Base-by-base conservation (phyloP, 2,329 filamentous ascomycete genomes). In the Hyphodiscus sp. region DNA sequence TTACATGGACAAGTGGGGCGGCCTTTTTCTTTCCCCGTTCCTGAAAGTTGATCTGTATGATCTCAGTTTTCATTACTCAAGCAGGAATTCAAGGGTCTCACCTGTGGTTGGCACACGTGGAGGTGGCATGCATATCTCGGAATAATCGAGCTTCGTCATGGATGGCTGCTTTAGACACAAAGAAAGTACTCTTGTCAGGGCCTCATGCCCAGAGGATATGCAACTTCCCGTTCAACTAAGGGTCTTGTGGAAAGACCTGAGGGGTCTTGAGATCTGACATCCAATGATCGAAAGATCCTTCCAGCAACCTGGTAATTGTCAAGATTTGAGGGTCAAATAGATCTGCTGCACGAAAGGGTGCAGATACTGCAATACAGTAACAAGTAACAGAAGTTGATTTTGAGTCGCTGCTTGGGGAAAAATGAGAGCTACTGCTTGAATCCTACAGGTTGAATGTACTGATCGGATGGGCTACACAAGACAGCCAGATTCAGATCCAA, bases 91-190 rank as follows among this genome's bases (percentile, higher is more conserved):
- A 26, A 26, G 23, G 23, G 41, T 47, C 42, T 19, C 41, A 48
- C 45, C 20, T 50, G 47, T 54, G 53, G 47, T 43, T 41, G 50
- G 47, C 56, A 8, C 23, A 60, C 59, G 58, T 63, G 57, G 56
- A 19, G 29, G 48, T 45, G 18, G 48, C 50, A 52, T 57, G 50
- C 19, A 51, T 50, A 11, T 45, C 20, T 50, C 38, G 55, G 58
- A 58, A 58, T 41, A 53, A 54, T 61, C 60, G 51, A 53, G 41
- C 42, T 53, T 33, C 20, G 9, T 45, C 47, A 47, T 47, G 58
- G 53, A 43, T 52, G 48, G 50, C 50, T 42, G 56, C 61, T 52
- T 56, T 19, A 15, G 23, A 49, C 49, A 56, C 51, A 60, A 56
- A 57, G 49, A 50, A 51, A 46, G 54, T 16, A 58, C 8, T 46